These are phyloP conservation scores for Hanseniaspora thailandica DNA, from an alignment of 805 yeast genomes.

Conservation along the genomic window DNA sequence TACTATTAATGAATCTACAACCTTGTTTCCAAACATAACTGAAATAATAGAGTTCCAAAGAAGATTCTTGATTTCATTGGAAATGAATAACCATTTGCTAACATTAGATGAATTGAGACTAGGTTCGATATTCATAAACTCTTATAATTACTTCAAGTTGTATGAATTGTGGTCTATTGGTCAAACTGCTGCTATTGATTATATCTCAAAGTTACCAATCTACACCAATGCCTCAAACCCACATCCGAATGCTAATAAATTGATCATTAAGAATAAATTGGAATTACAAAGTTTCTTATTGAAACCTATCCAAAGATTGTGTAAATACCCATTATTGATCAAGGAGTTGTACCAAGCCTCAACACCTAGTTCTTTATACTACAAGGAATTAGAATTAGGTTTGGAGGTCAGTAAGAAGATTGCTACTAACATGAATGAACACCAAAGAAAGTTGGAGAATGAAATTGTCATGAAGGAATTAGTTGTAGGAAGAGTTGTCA, in stretches of 20 bases:
- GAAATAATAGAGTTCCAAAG: conserved; percentile 87
- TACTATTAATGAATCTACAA: conserved; percentile 67
- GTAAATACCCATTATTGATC: conserved; percentile 81
- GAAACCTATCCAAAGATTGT: conserved; percentile 92
- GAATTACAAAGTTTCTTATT: conserved; percentile 81
- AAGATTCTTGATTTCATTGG: conserved; percentile 75
- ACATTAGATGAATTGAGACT: conserved; percentile 59
- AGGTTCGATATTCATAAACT: conserved; percentile 79
- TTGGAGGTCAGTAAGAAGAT: conserved; percentile 66
- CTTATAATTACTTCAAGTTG: conserved; percentile 71
- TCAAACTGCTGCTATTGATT: conserved; percentile 74
- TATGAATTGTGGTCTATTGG: conserved; percentile 93
- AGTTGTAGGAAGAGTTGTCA: conserved; percentile 53
- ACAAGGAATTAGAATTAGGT: conserved; percentile 61
- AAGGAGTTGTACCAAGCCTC: conserved; percentile 54
- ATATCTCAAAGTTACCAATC: conserved; percentile 37
- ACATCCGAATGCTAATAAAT: conserved; percentile 39
- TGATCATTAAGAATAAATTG: conserved; percentile 70
- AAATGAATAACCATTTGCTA: conserved; percentile 70
- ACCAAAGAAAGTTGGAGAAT: conserved; percentile 85
- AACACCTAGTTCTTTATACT: conserved; percentile 37
- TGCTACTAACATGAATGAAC: conserved; percentile 81
- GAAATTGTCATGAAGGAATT: conserved; percentile 56
- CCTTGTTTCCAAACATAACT: conserved; percentile 71
- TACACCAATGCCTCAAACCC: conserved; percentile 24